Evolutionary conservation across 768 basidiomycete species (phyloP), one percentile per base, ranked within the genome.

Genomic region (Phlebiopsis flavidoalba): DNA sequence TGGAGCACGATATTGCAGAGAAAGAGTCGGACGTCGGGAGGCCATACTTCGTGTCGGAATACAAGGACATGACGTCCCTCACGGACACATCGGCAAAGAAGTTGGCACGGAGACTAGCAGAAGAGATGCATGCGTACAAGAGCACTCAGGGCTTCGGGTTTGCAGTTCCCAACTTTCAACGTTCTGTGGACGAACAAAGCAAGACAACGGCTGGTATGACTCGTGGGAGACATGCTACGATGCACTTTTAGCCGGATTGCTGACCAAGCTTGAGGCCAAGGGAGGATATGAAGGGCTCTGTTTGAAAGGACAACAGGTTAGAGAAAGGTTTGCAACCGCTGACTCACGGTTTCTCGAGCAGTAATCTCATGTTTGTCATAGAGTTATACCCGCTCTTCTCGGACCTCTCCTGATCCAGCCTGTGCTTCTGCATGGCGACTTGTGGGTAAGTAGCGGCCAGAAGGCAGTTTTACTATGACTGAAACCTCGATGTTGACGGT

Each of bases 1-100:
- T 72, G 35, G 70, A 69, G 54, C 22, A 60, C 8, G 63, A 67
- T 21, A 60, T 67, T 12, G 66, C 67, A 17, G 69, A 71, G 61
- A 63, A 64, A 15, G 69, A 73, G 12, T 64, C 70, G 7, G 62
- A 61, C 19, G 68, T 70, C 21, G 80, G 79, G 10, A 71, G 66
- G 36, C 87, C 88, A 0, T 88, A 80, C 69, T 87, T 91, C 73
- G 79, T 92, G 50, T 88, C 86, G 0, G 87, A 91, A 69, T 90
- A 89, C 76, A 89, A 84, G 69, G 76, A 84, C 36, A 72, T 91
- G 15, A 69, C 71, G 0, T 65, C 76, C 33, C 74, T 92, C 15
- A 78, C 78, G 12, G 69, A 72, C 22, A 64, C 71, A 17, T 74
- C 83, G 12, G 86, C 83, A 2, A 70, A 72, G 51, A 66, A 72